Evolutionary conservation across 78 protist species (phyloP).

Genomic region (Monosiga brevicollis): DNA sequence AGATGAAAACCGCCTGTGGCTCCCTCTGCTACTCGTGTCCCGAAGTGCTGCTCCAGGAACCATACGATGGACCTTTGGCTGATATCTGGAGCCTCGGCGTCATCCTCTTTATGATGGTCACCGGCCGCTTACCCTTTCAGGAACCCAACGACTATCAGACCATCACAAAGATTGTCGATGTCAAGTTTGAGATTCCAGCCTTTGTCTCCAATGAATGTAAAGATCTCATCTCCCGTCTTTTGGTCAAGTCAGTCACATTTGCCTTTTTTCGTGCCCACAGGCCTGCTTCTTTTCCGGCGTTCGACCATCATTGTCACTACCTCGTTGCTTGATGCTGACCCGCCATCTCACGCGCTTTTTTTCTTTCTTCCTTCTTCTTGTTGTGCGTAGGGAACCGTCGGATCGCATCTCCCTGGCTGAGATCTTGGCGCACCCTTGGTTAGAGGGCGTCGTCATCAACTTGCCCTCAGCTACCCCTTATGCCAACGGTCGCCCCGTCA

Average conservation of each 20-base stretch:
- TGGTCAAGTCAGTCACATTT: no score
- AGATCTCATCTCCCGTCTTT: no score
- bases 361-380: no score
- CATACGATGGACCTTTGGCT: constrained; percentile 28
- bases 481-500: neutral
- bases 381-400: neutral
- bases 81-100: constrained; percentile 15
- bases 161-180: constrained; percentile 5
- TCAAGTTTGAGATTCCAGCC: neutral
- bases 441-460: no score
- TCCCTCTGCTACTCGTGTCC: constrained; percentile 56
- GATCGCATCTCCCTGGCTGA: constrained; percentile 2
- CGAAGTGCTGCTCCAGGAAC: constrained; percentile 42
- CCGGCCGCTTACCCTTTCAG: constrained; percentile 39
- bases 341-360: neutral
- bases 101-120: constrained; percentile 17
- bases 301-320: no score
- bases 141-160: neutral
- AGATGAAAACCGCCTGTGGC: constrained; percentile 35
- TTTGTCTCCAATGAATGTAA: neutral
- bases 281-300: no score
- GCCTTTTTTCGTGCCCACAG: no score
- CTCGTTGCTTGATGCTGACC: constrained; percentile 4
- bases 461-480: no score
- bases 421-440: constrained; percentile 33